Conservation (phyloP, 306 rosid species). For the Inga leiocalycina region DNA sequence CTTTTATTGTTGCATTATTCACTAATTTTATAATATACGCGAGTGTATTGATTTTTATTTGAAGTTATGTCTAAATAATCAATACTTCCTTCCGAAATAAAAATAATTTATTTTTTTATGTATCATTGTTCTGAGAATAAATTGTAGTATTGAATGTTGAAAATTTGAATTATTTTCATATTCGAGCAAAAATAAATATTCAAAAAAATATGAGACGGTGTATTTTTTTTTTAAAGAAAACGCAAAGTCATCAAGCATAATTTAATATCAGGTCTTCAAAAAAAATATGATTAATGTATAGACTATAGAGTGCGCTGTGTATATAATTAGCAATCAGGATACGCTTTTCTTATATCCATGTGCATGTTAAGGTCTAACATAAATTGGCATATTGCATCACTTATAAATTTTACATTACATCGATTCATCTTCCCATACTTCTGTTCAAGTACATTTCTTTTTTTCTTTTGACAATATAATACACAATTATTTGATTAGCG, state of each 20-base stretch:
- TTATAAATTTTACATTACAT: background rate
- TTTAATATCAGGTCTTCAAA: background rate
- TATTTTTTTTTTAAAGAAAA: too few relatives aligned
- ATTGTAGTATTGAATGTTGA: background rate
- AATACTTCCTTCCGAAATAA: background rate
- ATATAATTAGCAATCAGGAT: background rate
- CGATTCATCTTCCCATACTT: background rate
- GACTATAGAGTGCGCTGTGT: too few relatives aligned
- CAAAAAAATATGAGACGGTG: background rate
- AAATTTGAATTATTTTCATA: background rate
- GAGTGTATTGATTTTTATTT: background rate
- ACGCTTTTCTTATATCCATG: background rate
- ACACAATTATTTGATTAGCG: too few relatives aligned
- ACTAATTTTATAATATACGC: background rate
- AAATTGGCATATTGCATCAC: background rate
- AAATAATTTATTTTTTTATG: background rate
- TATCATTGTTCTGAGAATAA: background rate
- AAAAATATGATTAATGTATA: background rate
- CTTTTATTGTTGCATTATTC: background rate
- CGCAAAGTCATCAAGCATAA: background rate
- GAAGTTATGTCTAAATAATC: background rate
- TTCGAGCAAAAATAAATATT: background rate
- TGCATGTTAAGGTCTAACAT: background rate
- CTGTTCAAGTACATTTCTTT: too few relatives aligned
- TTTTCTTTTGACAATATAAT: too few relatives aligned